Conservation (phyloP, 2,329 filamentous ascomycete genomes). For the Aspergillus sojae region DNA sequence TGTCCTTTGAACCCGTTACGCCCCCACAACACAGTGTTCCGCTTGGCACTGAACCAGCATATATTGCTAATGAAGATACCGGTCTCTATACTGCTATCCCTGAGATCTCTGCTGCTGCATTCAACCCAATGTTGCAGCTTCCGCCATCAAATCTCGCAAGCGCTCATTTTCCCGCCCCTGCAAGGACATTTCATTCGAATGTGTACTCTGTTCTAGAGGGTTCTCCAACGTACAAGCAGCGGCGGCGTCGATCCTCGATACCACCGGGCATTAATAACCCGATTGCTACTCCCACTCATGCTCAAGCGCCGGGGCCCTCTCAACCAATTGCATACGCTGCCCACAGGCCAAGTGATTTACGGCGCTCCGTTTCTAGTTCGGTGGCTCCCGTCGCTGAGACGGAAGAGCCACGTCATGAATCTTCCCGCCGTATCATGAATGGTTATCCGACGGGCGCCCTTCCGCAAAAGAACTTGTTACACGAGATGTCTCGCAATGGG, state of each 20-base stretch:
- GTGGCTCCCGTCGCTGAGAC: constrained; percentile 79
- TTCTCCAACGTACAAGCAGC: constrained; percentile 97
- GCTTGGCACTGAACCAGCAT: constrained; percentile 85
- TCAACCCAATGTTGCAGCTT: constrained; percentile 89
- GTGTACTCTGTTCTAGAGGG: constrained; percentile 97
- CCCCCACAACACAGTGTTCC: constrained; percentile 86
- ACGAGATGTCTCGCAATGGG: constrained; percentile 79
- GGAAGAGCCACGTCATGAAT: constrained; percentile 77
- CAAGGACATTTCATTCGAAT: constrained; percentile 69
- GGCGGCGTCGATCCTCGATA: constrained; percentile 88
- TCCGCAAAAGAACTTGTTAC: constrained; percentile 77
- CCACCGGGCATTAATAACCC: constrained; percentile 76
- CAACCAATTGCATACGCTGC: constrained; percentile 57
- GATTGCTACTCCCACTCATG: constrained; percentile 59
- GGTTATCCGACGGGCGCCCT: constrained; percentile 69
- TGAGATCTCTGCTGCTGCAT: constrained; percentile 74
- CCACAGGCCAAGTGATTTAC: constrained; percentile 85
- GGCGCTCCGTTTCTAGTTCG: constrained; percentile 85
- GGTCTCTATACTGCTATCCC: constrained; percentile 94
- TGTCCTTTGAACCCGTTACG: constrained; percentile 96
- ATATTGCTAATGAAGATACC: constrained; percentile 97
- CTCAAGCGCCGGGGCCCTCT: constrained; percentile 43
- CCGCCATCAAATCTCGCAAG: constrained; percentile 82
- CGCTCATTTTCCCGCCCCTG: constrained; percentile 74
- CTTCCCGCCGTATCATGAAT: constrained; percentile 74